These are phyloP conservation scores for Pleurotus ostreatus DNA, from an alignment of 768 basidiomycete genomes.

Conservation along the genomic window DNA sequence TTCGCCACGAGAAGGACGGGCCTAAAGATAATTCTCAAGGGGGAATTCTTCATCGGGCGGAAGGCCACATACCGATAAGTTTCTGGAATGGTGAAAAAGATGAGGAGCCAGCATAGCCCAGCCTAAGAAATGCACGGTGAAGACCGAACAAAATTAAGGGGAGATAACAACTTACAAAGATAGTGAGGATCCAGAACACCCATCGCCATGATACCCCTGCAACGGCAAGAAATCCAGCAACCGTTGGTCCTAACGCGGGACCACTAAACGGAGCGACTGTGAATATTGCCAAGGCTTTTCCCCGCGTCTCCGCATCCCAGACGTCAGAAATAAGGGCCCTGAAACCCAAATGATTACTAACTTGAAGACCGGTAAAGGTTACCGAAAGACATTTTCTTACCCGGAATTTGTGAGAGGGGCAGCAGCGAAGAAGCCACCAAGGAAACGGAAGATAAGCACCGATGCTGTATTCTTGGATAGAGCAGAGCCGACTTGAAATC, in stretches of 20 bases:
- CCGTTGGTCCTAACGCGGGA: conserved; percentile 54
- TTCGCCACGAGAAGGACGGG: conserved; percentile 53
- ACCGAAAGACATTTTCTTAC: conserved; percentile 25
- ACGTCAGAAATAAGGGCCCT: conserved; percentile 55
- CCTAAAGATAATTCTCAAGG: conserved; percentile 20
- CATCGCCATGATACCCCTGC: conserved; percentile 54
- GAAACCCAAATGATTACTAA: neutral
- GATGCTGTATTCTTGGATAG: conserved; percentile 57
- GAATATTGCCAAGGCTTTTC: conserved; percentile 64
- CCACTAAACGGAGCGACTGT: conserved; percentile 66
- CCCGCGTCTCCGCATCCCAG: conserved; percentile 59
- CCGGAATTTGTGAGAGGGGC: conserved; percentile 69
- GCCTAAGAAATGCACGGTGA: conserved; percentile 27
- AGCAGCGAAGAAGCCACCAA: conserved; percentile 68
- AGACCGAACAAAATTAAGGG: neutral
- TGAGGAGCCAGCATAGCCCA: conserved; percentile 41
- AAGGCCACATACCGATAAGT: conserved; percentile 49
- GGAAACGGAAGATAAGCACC: conserved; percentile 65
- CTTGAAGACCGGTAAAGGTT: neutral
- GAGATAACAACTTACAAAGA: conserved; percentile 39
- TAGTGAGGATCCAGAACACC: conserved; percentile 62
- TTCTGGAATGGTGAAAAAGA: conserved; percentile 59
- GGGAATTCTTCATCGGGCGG: neutral
- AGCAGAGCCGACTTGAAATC: conserved; percentile 62
- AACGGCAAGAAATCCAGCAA: conserved; percentile 41